These are phyloP conservation scores for Termitomyces sp. DNA, from an alignment of 768 basidiomycete genomes.

Conservation along the genomic window DNA sequence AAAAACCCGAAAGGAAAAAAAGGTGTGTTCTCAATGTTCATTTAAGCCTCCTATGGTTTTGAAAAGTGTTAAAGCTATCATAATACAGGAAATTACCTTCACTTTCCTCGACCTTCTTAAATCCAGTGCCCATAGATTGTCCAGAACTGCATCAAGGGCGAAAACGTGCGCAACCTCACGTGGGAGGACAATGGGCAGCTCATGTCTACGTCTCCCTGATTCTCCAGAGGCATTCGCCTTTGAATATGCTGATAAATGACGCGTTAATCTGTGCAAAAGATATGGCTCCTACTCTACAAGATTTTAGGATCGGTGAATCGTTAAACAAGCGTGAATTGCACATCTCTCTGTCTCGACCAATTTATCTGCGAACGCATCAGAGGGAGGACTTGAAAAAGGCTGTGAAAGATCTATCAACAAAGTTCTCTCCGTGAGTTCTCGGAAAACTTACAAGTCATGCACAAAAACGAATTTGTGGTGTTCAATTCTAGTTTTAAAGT, in stretches of 20 bases:
- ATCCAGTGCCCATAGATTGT: conserved; percentile 56
- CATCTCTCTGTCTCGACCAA: conserved; percentile 80
- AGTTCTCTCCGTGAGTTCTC: conserved; percentile 39
- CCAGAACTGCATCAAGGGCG: conserved; percentile 85
- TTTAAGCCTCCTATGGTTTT: neutral
- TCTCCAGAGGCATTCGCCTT: conserved; percentile 34
- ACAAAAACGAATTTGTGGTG: neutral
- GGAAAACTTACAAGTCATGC: neutral
- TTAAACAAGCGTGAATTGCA: conserved; percentile 51
- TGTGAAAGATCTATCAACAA: conserved; percentile 47
- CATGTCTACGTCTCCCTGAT: conserved; percentile 71
- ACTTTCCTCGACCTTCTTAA: conserved; percentile 44
- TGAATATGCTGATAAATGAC: conserved; percentile 42
- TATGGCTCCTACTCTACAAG: conserved; percentile 41
- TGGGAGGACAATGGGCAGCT: conserved; percentile 81
- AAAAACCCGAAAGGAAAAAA: conserved; percentile 29
- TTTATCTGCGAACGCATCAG: conserved; percentile 77
- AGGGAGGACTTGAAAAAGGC: conserved; percentile 64
- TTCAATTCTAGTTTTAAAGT: conserved; percentile 51
- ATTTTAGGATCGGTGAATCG: conserved; percentile 27
- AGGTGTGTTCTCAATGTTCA: conserved; percentile 24
- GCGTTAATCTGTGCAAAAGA: conserved; percentile 39
- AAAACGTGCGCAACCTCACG: conserved; percentile 65
- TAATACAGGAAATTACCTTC: conserved; percentile 55
- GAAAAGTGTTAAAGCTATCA: neutral